Evolutionary conservation across 257 asterid genomes (phyloP).

Genomic region (Nicotiana tomentosiformis): DNA sequence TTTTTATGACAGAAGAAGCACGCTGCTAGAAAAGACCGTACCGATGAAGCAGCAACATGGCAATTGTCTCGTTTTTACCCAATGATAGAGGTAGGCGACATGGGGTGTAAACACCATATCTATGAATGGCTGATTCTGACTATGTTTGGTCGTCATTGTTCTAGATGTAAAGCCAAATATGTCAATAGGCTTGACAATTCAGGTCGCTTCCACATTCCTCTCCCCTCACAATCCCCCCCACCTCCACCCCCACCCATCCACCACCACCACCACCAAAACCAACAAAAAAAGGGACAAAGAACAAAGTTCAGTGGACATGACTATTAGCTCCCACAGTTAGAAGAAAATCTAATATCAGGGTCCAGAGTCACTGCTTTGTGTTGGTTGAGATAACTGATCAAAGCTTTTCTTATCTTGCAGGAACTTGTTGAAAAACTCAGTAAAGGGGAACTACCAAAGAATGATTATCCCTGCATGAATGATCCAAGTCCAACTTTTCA

Average conservation of each 20-base stretch:
- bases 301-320: background rate
- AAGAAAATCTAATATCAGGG: background rate
- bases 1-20: slow-evolving; percentile 67
- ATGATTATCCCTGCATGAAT: slow-evolving; percentile 93
- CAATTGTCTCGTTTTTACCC: slow-evolving; percentile 96
- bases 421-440: slow-evolving; percentile 79
- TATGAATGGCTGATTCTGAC: slow-evolving; percentile 3
- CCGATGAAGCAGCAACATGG: slow-evolving; percentile 76
- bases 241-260: too few species aligned
- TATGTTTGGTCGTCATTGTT: background rate
- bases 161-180: background rate
- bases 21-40: slow-evolving; percentile 81
- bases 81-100: slow-evolving; percentile 65
- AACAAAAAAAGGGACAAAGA: background rate
- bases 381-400: background rate
- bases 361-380: background rate
- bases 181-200: background rate
- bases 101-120: background rate
- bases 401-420: slow-evolving; percentile 36
- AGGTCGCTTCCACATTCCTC: background rate
- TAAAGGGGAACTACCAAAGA: slow-evolving; percentile 81
- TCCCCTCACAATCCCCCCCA: background rate
- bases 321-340: background rate
- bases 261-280: too few species aligned
- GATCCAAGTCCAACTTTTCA: slow-evolving; percentile 87